phyloP scores from a whole-genome alignment of 768 basidiomycete species.

The Kwoniella sp. region DNA sequence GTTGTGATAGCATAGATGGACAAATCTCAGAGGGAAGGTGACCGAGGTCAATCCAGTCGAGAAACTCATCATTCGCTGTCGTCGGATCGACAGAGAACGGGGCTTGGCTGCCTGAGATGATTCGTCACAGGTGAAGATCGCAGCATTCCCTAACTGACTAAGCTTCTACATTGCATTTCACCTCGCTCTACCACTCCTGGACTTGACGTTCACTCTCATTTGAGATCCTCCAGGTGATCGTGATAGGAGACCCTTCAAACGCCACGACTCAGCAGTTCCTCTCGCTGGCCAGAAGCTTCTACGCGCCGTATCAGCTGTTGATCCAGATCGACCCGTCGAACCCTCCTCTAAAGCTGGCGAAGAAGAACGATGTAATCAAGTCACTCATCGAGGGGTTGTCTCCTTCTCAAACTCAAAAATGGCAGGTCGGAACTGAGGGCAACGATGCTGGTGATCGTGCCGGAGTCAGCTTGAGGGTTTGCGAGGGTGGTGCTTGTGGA shows the following conservation, averaged over 20 bases:
- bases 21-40: conserved; percentile 1
- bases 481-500: conserved; percentile 42
- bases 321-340: conserved; percentile 61
- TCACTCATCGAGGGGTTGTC: conserved; percentile 30
- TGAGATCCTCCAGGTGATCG: conserved; percentile 28
- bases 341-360: conserved; percentile 29
- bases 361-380: conserved; percentile 36
- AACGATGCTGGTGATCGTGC: no score
- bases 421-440: not conserved
- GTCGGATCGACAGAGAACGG: no score
- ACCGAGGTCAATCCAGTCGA: no score
- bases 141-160: not conserved
- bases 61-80: no score
- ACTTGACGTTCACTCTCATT: not conserved
- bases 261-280: conserved; percentile 66
- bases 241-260: conserved; percentile 31
- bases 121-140: not conserved
- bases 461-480: conserved; percentile 36
- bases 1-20: not conserved
- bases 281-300: conserved; percentile 65
- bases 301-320: conserved; percentile 69
- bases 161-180: not conserved
- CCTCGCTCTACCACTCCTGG: not conserved
- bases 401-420: no score
- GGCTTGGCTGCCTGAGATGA: no score